phyloP scores from a whole-genome alignment of 352 stramenopile species.

The Pythium biforme region DNA sequence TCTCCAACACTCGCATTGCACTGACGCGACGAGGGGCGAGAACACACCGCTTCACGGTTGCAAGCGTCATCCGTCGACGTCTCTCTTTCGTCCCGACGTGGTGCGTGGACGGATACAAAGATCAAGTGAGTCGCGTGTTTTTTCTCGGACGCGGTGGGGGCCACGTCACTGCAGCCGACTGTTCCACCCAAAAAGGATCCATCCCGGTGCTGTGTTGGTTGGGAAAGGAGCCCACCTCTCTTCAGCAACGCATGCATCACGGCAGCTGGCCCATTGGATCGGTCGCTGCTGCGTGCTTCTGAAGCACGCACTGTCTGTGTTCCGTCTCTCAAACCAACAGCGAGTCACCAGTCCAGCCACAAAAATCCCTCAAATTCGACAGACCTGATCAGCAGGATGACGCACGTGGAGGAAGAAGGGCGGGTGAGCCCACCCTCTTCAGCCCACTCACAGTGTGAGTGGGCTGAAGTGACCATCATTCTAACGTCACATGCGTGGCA shows the following conservation, averaged over 20 bases:
- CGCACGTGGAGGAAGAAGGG: constrained; percentile 3
- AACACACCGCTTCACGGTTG: neutral
- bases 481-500: constrained; percentile 12
- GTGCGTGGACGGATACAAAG: constrained; percentile 7
- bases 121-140: constrained; percentile 12
- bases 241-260: neutral
- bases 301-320: constrained; percentile 26
- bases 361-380: neutral
- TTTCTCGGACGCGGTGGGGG: neutral
- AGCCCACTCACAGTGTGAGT: too few relatives aligned
- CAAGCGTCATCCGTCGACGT: neutral
- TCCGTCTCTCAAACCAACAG: neutral
- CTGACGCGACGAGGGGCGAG: constrained; percentile 1
- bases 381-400: constrained; percentile 3
- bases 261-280: constrained; percentile 2
- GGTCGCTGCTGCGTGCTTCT: constrained; percentile 8
- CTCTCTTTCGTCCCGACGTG: neutral
- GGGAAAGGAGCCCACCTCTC: constrained; percentile 1
- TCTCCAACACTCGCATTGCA: neutral
- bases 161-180: constrained; percentile 13
- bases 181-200: neutral
- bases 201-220: constrained; percentile 6
- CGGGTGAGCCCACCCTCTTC: too few relatives aligned
- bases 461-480: constrained; percentile 23
- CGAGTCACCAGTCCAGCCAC: constrained; percentile 10